Percentiles rank a stretch among this genome's conserved stretches.
Evolutionary conservation across 257 asterid species (phyloP).

Genomic region (Solanum chmielewskii): DNA sequence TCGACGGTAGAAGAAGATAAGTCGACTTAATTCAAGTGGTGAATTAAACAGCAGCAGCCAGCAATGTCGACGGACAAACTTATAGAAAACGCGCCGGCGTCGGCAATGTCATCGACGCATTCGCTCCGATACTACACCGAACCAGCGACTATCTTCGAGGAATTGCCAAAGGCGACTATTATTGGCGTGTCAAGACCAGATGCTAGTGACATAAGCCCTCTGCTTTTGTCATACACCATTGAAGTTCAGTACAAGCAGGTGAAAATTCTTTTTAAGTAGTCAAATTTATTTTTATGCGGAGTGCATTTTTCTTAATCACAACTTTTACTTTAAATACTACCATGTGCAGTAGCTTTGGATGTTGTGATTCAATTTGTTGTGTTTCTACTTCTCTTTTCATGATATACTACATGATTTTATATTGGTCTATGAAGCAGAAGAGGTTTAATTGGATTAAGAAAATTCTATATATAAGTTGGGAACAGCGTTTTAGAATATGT

Average conservation of each 20-base stretch:
- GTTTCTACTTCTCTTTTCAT: background rate
- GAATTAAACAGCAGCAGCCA: background rate
- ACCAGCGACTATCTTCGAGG: slow-evolving; percentile 51
- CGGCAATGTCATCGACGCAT: slow-evolving; percentile 40
- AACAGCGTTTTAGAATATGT: background rate
- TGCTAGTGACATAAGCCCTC: slow-evolving; percentile 70
- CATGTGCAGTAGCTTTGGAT: background rate
- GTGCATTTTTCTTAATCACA: background rate
- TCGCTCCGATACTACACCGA: slow-evolving; percentile 38
- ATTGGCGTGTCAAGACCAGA: slow-evolving; percentile 72
- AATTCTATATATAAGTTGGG: background rate
- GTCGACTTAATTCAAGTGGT: background rate
- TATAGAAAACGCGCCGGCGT: slow-evolving; percentile 14
- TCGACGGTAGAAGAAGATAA: background rate
- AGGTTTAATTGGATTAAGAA: background rate
- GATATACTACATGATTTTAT: background rate
- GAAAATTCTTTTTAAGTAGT: background rate
- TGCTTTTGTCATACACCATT: slow-evolving; percentile 79
- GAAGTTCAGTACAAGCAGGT: slow-evolving; percentile 83
- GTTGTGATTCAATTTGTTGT: background rate
- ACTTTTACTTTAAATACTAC: background rate
- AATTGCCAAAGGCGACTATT: slow-evolving; percentile 63
- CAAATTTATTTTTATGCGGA: background rate
- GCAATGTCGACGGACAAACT: slow-evolving; percentile 70
- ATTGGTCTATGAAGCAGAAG: background rate